These are phyloP conservation scores for Aspergillus sergii DNA, from an alignment of 2,329 filamentous ascomycete species.

Conservation along the genomic window DNA sequence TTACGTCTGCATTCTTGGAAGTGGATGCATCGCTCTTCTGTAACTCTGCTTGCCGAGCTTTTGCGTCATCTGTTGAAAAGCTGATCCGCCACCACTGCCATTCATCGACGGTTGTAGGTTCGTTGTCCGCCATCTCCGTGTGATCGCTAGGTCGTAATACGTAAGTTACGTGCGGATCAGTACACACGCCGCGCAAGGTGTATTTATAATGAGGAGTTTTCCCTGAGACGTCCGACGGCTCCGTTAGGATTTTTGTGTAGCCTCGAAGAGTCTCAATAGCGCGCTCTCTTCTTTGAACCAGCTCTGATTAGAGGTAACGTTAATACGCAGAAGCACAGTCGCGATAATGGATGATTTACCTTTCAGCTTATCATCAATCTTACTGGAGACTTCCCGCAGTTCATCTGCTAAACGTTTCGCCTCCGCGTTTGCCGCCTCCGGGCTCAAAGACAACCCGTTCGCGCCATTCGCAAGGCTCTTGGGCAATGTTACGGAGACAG, in stretches of 20 bases:
- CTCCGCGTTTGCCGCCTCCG: constrained; percentile 24
- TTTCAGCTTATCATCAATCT: constrained; percentile 45
- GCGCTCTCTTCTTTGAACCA: constrained; percentile 47
- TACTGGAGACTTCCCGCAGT: constrained; percentile 38
- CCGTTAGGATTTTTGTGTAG: constrained; percentile 51
- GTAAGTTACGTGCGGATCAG: constrained; percentile 60
- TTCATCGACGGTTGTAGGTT: constrained; percentile 26
- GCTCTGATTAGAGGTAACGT: constrained; percentile 34
- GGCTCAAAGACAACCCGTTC: constrained; percentile 13
- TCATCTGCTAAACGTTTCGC: constrained; percentile 36
- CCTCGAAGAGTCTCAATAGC: constrained; percentile 44
- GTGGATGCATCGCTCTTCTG: constrained; percentile 20
- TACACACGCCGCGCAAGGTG: constrained; percentile 61
- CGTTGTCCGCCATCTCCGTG: constrained; percentile 21
- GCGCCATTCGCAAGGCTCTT: constrained; percentile 23
- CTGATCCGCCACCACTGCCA: constrained; percentile 61
- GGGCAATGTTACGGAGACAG: constrained; percentile 30
- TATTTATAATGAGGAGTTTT: constrained; percentile 52
- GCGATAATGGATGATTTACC: constrained; percentile 27
- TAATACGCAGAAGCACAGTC: neutral
- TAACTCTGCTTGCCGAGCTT: constrained; percentile 35
- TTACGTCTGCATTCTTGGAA: constrained; percentile 35
- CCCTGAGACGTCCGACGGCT: constrained; percentile 43
- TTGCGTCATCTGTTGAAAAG: constrained; percentile 49
- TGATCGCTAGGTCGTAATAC: constrained; percentile 45